phyloP scores from a whole-genome alignment of 2,329 filamentous ascomycete genomes.

The Paraconiothyrium sp. region DNA sequence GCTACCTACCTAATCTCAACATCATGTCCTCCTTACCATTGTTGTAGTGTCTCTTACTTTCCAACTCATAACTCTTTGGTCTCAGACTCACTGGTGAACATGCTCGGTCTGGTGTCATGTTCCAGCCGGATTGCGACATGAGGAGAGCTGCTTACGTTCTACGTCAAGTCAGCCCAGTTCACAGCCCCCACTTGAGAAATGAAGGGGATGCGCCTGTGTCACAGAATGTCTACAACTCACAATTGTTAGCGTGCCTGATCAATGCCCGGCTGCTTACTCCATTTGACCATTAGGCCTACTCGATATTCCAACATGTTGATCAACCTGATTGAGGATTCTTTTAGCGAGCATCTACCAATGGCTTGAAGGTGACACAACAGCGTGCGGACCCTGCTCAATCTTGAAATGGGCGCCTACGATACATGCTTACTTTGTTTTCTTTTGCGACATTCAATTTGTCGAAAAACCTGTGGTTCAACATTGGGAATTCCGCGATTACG shows the following conservation, averaged over 20 bases:
- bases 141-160: constrained; percentile 7
- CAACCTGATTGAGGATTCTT: not conserved
- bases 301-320: not conserved
- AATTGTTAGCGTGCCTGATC: not conserved
- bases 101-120: not conserved
- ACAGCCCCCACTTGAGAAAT: constrained; percentile 11
- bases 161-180: constrained; percentile 2
- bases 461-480: not conserved
- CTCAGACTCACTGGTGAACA: not conserved
- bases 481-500: constrained; percentile 2
- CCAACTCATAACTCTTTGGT: not conserved
- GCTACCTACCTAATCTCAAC: not conserved
- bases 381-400: not conserved
- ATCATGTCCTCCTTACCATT: not conserved
- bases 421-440: not conserved
- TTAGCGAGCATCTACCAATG: not conserved
- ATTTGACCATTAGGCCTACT: not conserved
- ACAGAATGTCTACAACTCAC: constrained; percentile 13
- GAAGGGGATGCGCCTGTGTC: constrained; percentile 7
- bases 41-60: not conserved
- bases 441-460: not conserved
- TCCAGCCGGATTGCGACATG: not conserved
- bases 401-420: not conserved
- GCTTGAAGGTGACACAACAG: not conserved
- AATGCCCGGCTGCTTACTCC: not conserved